Evolutionary conservation across 2,329 filamentous ascomycete species (phyloP), one percentile per base, ranked within the genome.

Genomic region (Domatiomyces catenatus): DNA sequence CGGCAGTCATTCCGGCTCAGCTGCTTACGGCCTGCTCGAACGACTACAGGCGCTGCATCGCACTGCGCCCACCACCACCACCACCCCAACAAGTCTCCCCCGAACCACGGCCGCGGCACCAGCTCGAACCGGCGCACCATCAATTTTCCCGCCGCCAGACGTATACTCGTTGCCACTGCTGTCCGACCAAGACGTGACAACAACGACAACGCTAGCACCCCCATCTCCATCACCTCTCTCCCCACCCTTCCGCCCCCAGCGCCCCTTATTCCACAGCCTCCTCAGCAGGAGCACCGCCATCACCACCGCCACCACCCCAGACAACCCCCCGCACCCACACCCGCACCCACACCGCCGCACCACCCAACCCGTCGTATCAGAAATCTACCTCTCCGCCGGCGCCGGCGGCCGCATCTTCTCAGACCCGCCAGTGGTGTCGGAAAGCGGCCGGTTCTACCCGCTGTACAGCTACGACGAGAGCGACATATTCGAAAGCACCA

Each of bases 11-110:
- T 60, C 63, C 28, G 60, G 63, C 1, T 66, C 64, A 20, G 61
- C 64, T 4, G 64, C 64, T 39, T 65, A 68, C 51, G 62, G 66
- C 1, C 63, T 68, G 47, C 51, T 69, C 3, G 68, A 68, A 28
- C 63, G 59, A 44, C 36, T 59, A 24, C 58, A 59, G 51, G 51
- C 51, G 12, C 42, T 56, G 39, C 57, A 56, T 43, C 54, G 51
- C 8, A 50, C 48, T 2, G 6, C 22, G 22, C 22, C 22, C 22
- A 6, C 22, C 10, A 15, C 32, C 32, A 39, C 10, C 2, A 39
- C 12, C 10, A 39, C 32, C 10, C 5, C 32, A 39, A 8, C 32
- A 39, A 39, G 10, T 5, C 48, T 46, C 19, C 43, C 48, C 19
- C 10, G 36, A 17, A 47, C 42, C 3, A 28, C 48, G 8, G 12